phyloP scores from a whole-genome alignment of 768 basidiomycete species.

The Rhizopogon rudus region DNA sequence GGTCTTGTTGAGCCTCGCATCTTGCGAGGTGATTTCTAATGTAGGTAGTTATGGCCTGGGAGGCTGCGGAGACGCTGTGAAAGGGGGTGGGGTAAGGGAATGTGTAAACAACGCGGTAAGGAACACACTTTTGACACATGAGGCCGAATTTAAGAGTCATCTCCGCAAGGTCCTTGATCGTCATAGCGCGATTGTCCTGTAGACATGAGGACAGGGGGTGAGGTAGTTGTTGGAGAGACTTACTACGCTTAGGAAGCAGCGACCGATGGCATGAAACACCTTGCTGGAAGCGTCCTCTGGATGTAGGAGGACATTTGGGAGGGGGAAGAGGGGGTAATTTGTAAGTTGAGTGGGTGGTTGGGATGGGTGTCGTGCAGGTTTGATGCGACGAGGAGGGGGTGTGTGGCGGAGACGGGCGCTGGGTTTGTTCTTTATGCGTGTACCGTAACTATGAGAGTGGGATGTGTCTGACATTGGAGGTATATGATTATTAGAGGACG shows the following conservation, averaged over 20 bases:
- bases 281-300: slow-evolving; percentile 69
- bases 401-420: slow-evolving; percentile 45
- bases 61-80: slow-evolving; percentile 66
- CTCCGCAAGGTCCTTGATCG: slow-evolving; percentile 81
- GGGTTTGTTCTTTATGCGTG: slow-evolving; percentile 50
- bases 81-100: slow-evolving; percentile 7
- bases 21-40: slow-evolving; percentile 69
- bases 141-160: slow-evolving; percentile 61
- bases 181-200: slow-evolving; percentile 80
- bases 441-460: slow-evolving; percentile 45
- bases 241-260: slow-evolving; percentile 71
- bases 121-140: slow-evolving; percentile 68
- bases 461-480: slow-evolving; percentile 10
- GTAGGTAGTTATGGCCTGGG: slow-evolving; percentile 81
- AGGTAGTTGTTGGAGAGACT: slow-evolving; percentile 21
- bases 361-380: slow-evolving; percentile 20
- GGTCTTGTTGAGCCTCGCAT: slow-evolving; percentile 66
- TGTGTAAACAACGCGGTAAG: slow-evolving; percentile 6
- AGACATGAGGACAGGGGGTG: slow-evolving; percentile 6
- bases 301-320: slow-evolving; percentile 61
- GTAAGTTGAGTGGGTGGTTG: slow-evolving; percentile 2
- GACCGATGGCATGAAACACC: slow-evolving; percentile 68
- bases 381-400: slow-evolving; percentile 28
- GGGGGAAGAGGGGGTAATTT: slow-evolving; percentile 46
- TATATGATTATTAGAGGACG: too few relatives aligned